phyloP scores from a whole-genome alignment of 345 rosid species.

The Garcia nutans region DNA sequence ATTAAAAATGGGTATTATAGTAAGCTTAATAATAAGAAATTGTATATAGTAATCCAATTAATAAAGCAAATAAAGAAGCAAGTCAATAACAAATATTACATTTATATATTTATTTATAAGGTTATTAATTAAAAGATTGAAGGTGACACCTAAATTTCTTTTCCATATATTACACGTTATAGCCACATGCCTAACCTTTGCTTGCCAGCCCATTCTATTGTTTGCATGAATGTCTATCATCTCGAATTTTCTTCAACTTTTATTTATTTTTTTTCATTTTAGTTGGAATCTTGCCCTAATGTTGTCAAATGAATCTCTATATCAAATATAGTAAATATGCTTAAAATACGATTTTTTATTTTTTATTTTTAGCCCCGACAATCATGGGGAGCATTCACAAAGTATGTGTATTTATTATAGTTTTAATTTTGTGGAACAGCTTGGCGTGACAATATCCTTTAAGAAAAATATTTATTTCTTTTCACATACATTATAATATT shows the following conservation, averaged over 20 bases:
- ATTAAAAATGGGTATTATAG: too few relatives aligned
- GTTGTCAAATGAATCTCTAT: neutral
- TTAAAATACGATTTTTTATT: neutral
- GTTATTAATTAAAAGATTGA: too few relatives aligned
- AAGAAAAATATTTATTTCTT: too few relatives aligned
- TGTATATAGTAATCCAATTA: too few relatives aligned
- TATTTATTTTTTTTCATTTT: too few relatives aligned
- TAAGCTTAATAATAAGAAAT: too few relatives aligned
- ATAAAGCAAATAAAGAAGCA: neutral
- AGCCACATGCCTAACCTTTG: neutral
- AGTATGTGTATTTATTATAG: slow-evolving; percentile 1
- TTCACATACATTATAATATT: too few relatives aligned
- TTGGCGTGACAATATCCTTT: slow-evolving; percentile 23
- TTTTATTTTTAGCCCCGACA: slow-evolving; percentile 1
- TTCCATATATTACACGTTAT: neutral
- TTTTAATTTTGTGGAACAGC: slow-evolving; percentile 28
- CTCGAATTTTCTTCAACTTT: too few relatives aligned
- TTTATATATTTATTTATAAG: too few relatives aligned
- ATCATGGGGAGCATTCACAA: slow-evolving; percentile 37
- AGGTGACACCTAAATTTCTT: neutral
- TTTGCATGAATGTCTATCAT: neutral
- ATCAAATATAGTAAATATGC: neutral
- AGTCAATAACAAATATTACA: too few relatives aligned
- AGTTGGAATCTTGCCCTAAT: neutral
- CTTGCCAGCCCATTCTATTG: neutral